A percentile compares a stretch with the other conserved stretches of the same genome.
Evolutionary conservation across 2,329 filamentous ascomycete genomes (phyloP).

Genomic region (Trichoderma semiorbis): DNA sequence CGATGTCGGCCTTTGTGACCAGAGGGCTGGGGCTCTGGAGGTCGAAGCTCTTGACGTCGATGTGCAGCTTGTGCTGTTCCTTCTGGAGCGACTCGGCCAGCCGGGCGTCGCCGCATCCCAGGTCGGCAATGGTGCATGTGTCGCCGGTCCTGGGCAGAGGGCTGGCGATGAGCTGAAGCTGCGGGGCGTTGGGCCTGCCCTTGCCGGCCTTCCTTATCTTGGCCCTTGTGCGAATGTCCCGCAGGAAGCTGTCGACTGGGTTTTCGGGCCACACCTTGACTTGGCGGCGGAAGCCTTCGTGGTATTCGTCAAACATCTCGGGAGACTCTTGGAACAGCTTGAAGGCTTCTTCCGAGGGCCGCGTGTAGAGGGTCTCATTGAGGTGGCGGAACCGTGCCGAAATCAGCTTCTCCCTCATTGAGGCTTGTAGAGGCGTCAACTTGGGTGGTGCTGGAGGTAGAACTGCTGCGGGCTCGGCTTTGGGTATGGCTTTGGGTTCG

Average conservation of each 20-base stretch:
- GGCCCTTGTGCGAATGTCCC: conserved; percentile 65
- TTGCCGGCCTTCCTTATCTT: conserved; percentile 41
- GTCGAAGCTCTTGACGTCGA: conserved; percentile 82
- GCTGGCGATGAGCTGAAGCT: conserved; percentile 28
- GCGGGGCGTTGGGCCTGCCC: conserved; percentile 29
- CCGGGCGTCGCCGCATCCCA: conserved; percentile 89
- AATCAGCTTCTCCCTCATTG: conserved; percentile 92
- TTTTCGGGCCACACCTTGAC: conserved; percentile 96
- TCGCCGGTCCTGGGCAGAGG: conserved; percentile 70
- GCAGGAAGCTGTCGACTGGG: conserved; percentile 84
- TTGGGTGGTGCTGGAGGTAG: conserved; percentile 49
- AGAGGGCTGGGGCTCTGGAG: conserved; percentile 72
- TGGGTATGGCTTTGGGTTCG: not conserved
- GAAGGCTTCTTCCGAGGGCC: conserved; percentile 79
- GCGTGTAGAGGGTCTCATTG: conserved; percentile 95
- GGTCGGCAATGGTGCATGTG: conserved; percentile 76
- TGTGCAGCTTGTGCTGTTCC: conserved; percentile 61
- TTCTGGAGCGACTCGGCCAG: conserved; percentile 67
- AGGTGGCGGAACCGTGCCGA: conserved; percentile 95
- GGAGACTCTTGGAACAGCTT: conserved; percentile 78
- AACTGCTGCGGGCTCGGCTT: conserved; percentile 32
- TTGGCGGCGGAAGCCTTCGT: conserved; percentile 92
- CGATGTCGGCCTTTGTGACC: conserved; percentile 86
- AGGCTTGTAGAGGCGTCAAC: conserved; percentile 86
- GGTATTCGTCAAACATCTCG: conserved; percentile 94